Base-by-base conservation (phyloP, 2,329 filamentous ascomycete species). In the Simplicillium aogashimaense region DNA sequence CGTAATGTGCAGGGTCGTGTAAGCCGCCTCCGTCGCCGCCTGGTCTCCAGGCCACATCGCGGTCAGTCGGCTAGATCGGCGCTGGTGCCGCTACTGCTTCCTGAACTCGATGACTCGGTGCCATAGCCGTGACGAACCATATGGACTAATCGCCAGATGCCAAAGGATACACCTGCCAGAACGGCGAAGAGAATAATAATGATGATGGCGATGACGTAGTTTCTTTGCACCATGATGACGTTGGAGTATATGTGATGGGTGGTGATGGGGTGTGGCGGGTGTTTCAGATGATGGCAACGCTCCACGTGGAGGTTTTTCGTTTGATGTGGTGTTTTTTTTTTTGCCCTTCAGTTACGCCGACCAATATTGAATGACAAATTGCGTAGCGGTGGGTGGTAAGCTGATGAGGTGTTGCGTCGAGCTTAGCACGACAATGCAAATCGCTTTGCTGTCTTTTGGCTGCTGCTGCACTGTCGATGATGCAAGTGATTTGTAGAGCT, bases 201-300 rank as follows among this genome's bases (percentile, higher is more conserved):
- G 55, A 82, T 81, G 58, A 82, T 67, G 50, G 78, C 78, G 58
- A 82, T 81, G 53, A 75, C 73, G 60, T 81, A 71, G 71, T 82
- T 82, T 64, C 72, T 63, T 58, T 81, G 74, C 51, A 70, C 65
- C 70, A 74, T 79, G 49, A 49, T 65, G 56, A 58, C 56, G 53
- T 57, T 47, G 46, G 43, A 37, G 31, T 43, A 30, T 42, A 18
- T 41, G 35, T 32, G 14, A 17, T 36, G 20, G 20, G 20, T 25
- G 20, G 20, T 25, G 20, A 9, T 25, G 20, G 9, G 20, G 4
- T 36, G 39, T 40, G 10, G 33, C 20, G 20, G 20, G 20, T 25
- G 20, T 25, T 35, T 30, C 20, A 31, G 37, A 18, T 16, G 33
- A 34, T 28, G 41, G 39, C 20, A 25, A 25, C 20, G 20, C 20